A percentile compares a stretch with the other conserved stretches of the same genome.
phyloP scores from a whole-genome alignment of 106 monocot species.

The Iris macrosiphon region DNA sequence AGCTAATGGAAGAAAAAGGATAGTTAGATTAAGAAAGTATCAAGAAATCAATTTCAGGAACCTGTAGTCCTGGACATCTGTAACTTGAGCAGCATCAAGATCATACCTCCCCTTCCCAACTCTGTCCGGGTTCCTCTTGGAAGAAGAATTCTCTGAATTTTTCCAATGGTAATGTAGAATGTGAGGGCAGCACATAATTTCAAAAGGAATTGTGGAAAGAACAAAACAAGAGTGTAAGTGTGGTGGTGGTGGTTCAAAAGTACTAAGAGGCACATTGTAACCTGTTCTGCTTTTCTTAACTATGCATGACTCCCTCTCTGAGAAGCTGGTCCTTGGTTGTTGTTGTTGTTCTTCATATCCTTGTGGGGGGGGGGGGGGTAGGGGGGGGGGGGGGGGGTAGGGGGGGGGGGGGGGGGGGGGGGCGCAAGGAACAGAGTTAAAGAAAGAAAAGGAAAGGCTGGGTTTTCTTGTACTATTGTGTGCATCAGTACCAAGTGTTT shows the following conservation, averaged over 20 bases:
- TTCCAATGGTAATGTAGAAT: not conserved
- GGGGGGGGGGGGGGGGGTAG: no score
- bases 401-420: no score
- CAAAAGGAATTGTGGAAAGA: conserved; percentile 6
- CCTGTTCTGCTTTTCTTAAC: conserved; percentile 87
- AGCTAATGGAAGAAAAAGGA: not conserved
- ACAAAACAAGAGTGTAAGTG: conserved; percentile 16
- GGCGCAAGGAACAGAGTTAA: conserved; percentile 5
- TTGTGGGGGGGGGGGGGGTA: not conserved
- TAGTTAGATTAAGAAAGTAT: not conserved
- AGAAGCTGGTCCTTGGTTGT: conserved; percentile 47
- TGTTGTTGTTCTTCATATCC: conserved; percentile 1
- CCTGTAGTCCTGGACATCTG: conserved; percentile 72
- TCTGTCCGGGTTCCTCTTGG: conserved; percentile 33
- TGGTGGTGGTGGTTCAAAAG: no score
- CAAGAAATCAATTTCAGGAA: conserved; percentile 7
- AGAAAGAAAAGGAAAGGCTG: not conserved
- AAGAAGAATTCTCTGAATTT: no score
- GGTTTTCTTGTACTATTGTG: not conserved
- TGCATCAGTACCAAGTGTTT: not conserved
- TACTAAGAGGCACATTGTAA: no score
- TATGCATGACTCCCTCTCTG: conserved; percentile 56
- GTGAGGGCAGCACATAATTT: not conserved
- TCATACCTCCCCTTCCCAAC: conserved; percentile 36
- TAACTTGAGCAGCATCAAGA: conserved; percentile 49